phyloP scores from a whole-genome alignment of 805 yeast genomes.

The Metschnikowia santaceciliae region DNA sequence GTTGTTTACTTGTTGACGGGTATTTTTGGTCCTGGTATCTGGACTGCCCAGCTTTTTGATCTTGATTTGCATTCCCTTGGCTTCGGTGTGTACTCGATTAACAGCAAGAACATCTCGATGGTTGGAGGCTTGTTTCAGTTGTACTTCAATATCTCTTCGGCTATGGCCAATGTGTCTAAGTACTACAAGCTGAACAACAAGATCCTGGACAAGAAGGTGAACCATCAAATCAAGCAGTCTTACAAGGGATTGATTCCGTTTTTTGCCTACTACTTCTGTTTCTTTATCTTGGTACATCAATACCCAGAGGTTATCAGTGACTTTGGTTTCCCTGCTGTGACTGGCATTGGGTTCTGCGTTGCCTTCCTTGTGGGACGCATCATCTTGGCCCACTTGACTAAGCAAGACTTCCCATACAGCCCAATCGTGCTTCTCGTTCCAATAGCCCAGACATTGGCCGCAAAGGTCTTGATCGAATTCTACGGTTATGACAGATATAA shows the following conservation, averaged over 20 bases:
- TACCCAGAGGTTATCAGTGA: slow-evolving; percentile 49
- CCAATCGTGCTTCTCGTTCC: slow-evolving; percentile 74
- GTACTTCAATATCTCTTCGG: slow-evolving; percentile 64
- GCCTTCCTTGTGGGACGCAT: slow-evolving; percentile 92
- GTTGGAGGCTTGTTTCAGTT: slow-evolving; percentile 51
- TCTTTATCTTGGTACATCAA: slow-evolving; percentile 44
- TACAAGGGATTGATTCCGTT: slow-evolving; percentile 65
- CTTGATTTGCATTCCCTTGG: slow-evolving; percentile 38
- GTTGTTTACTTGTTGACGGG: slow-evolving; percentile 60
- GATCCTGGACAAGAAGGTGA: slow-evolving; percentile 18
- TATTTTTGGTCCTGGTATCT: slow-evolving; percentile 60
- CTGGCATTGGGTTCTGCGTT: slow-evolving; percentile 68
- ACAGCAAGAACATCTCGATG: slow-evolving; percentile 41
- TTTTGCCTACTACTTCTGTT: slow-evolving; percentile 46
- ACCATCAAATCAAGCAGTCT: slow-evolving; percentile 39
- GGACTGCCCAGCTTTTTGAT: slow-evolving; percentile 48
- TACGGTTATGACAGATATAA: slow-evolving; percentile 37
- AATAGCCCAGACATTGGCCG: slow-evolving; percentile 39
- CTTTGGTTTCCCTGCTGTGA: slow-evolving; percentile 52
- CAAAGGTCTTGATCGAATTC: slow-evolving; percentile 31
- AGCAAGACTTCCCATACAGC: slow-evolving; percentile 68
- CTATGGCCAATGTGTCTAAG: slow-evolving; percentile 54
- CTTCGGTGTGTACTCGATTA: slow-evolving; percentile 27
- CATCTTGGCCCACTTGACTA: slow-evolving; percentile 80
- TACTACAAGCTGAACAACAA: slow-evolving; percentile 36